Evolutionary conservation across 2,329 filamentous ascomycete species (phyloP).

Genomic region (Neurospora sp.): DNA sequence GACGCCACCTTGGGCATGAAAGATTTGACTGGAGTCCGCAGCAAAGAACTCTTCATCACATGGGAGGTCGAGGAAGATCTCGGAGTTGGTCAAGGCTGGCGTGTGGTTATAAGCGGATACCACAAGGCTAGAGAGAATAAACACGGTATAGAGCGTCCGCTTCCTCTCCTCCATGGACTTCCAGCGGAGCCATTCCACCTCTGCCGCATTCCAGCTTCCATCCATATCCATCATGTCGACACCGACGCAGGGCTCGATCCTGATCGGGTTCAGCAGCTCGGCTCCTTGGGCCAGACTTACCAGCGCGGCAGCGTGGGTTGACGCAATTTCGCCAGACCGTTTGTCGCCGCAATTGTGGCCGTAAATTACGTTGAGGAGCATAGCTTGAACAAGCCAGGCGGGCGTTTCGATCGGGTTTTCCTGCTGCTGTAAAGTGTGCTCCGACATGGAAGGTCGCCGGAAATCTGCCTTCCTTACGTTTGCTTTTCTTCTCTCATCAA

Average conservation of each 20-base stretch:
- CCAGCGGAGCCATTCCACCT: conserved; percentile 82
- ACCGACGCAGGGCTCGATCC: conserved; percentile 34
- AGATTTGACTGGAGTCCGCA: conserved; percentile 73
- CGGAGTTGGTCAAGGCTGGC: conserved; percentile 85
- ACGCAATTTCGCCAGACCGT: conserved; percentile 81
- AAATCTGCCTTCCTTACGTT: conserved; percentile 61
- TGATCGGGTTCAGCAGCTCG: conserved; percentile 49
- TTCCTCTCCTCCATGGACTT: conserved; percentile 84
- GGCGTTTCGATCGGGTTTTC: conserved; percentile 67
- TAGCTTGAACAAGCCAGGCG: conserved; percentile 91
- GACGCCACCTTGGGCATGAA: conserved; percentile 67
- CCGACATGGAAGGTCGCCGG: conserved; percentile 38
- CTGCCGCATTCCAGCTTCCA: conserved; percentile 35
- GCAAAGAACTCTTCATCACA: conserved; percentile 89
- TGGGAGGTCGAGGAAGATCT: conserved; percentile 79
- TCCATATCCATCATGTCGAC: conserved; percentile 51
- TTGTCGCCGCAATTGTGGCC: conserved; percentile 93
- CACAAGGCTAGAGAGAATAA: conserved; percentile 81
- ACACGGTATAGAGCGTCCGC: conserved; percentile 83
- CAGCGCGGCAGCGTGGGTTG: conserved; percentile 81
- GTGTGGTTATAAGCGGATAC: conserved; percentile 91
- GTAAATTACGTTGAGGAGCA: conserved; percentile 93
- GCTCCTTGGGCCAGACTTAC: conserved; percentile 86
- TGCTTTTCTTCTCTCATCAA: conserved; percentile 82
- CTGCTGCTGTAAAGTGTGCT: conserved; percentile 36